Conservation (phyloP, 768 basidiomycete species). For the Suillus fuscotomentosus region DNA sequence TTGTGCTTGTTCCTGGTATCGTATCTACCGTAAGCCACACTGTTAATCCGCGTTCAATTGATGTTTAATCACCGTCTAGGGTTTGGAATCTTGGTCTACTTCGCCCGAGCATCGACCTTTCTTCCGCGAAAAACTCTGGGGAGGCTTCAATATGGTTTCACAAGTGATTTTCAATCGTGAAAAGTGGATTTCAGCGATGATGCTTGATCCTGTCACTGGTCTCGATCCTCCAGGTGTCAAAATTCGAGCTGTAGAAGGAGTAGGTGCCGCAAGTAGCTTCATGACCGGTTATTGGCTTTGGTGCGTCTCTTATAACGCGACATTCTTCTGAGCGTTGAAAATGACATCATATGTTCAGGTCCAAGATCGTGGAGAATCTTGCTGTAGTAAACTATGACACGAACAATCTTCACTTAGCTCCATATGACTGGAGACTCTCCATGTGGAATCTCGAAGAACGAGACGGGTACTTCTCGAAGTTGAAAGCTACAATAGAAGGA, state of each 20-base stretch:
- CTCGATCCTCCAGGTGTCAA: slow-evolving; percentile 85
- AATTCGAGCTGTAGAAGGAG: slow-evolving; percentile 88
- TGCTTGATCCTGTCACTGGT: slow-evolving; percentile 89
- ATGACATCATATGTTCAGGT: slow-evolving; percentile 42
- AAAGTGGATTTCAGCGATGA: slow-evolving; percentile 86
- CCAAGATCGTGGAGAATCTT: slow-evolving; percentile 92
- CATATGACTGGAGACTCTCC: slow-evolving; percentile 90
- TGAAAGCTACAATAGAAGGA: slow-evolving; percentile 80
- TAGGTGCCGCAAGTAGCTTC: slow-evolving; percentile 85
- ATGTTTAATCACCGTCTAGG: slow-evolving; percentile 35
- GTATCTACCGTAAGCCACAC: slow-evolving; percentile 69
- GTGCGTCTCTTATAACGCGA: slow-evolving; percentile 35
- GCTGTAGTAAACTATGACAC: slow-evolving; percentile 93
- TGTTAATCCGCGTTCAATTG: not conserved
- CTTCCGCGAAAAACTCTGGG: slow-evolving; percentile 89
- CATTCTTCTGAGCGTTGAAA: not conserved
- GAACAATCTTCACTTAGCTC: slow-evolving; percentile 79
- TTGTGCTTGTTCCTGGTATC: slow-evolving; percentile 87
- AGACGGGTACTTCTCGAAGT: slow-evolving; percentile 83
- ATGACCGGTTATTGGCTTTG: slow-evolving; percentile 96
- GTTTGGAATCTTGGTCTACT: slow-evolving; percentile 94
- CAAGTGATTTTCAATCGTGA: slow-evolving; percentile 84
- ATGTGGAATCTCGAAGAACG: slow-evolving; percentile 90
- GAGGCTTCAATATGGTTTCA: slow-evolving; percentile 78
- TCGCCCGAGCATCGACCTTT: slow-evolving; percentile 79